Conservation (phyloP, 768 basidiomycete species). For the Kwoniella pini region DNA sequence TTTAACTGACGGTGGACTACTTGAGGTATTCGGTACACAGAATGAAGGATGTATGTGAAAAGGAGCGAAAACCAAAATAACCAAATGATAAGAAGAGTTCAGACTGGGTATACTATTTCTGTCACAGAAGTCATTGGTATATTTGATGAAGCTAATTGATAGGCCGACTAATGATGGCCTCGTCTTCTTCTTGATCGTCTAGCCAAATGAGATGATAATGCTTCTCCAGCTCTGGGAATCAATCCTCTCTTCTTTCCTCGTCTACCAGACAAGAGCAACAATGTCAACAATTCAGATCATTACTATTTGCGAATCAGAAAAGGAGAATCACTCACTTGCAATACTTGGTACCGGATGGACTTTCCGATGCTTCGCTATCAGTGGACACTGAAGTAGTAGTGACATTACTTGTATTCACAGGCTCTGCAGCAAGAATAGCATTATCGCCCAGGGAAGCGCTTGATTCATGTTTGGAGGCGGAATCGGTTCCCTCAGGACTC, state of each 20-base stretch:
- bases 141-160: no score
- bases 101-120: no score
- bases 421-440: background rate
- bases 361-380: background rate
- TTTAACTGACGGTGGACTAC: no score
- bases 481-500: background rate
- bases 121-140: no score
- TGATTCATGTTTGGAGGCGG: background rate
- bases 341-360: background rate
- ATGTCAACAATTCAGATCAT: background rate
- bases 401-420: background rate
- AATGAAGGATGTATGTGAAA: no score
- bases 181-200: slow-evolving; percentile 8
- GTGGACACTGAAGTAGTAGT: background rate
- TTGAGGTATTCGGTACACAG: no score
- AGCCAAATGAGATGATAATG: background rate
- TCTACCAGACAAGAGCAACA: no score
- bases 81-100: no score
- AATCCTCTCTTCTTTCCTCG: slow-evolving; percentile 15
- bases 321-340: slow-evolving; percentile 13
- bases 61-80: no score
- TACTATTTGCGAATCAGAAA: background rate
- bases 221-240: slow-evolving; percentile 1
- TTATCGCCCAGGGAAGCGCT: background rate
- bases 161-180: background rate